phyloP scores from a whole-genome alignment of 176 grass and related monocot genomes.

The Miscanthus lutarioriparius region DNA sequence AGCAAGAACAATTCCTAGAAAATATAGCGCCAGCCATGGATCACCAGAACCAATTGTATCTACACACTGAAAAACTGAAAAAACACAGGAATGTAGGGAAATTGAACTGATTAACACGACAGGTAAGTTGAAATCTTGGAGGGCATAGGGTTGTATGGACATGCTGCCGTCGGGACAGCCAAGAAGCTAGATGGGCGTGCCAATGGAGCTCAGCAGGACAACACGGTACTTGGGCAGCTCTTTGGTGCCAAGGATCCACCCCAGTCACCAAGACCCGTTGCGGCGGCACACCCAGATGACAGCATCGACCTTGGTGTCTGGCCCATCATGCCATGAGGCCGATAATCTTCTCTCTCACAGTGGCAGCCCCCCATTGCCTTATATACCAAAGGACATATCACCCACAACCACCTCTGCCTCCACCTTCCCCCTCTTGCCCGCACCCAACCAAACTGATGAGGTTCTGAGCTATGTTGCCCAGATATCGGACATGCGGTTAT shows the following conservation, averaged over 20 bases:
- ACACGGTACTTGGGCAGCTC: not conserved
- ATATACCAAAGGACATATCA: too few relatives aligned
- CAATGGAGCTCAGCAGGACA: not conserved
- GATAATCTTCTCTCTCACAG: not conserved
- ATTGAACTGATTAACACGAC: not conserved
- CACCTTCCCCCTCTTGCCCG: not conserved
- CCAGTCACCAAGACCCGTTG: not conserved
- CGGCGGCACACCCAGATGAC: not conserved
- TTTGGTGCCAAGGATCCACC: not conserved
- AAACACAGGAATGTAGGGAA: not conserved
- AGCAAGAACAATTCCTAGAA: not conserved
- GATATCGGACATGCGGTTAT: not conserved
- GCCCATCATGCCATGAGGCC: not conserved
- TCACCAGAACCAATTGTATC: not conserved
- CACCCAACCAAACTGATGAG: not conserved
- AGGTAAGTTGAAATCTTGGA: not conserved
- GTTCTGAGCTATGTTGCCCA: not conserved
- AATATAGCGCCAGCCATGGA: not conserved
- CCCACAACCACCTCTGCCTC: not conserved
- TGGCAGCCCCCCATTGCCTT: not conserved
- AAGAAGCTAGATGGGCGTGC: not conserved
- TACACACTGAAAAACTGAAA: not conserved
- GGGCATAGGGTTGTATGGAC: not conserved
- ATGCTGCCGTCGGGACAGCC: not conserved
- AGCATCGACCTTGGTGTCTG: not conserved